These are phyloP conservation scores for Hortiboletus campestris DNA, from an alignment of 768 basidiomycete genomes.

Conservation along the genomic window DNA sequence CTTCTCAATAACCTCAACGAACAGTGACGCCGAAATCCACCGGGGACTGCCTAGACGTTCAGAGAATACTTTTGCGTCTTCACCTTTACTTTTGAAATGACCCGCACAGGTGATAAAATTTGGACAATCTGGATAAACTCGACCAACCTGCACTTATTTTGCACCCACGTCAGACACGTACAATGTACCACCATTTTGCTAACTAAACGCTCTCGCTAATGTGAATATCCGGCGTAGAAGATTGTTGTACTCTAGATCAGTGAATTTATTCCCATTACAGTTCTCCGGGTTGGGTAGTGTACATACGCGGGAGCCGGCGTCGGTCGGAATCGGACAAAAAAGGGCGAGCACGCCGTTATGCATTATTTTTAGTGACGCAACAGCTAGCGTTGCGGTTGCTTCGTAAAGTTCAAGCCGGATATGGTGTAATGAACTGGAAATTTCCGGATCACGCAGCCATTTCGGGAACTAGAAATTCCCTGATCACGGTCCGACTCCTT, in stretches of 20 bases:
- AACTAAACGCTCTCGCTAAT: constrained; percentile 33
- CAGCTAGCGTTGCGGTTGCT: too few species aligned
- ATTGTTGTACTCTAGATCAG: constrained; percentile 34
- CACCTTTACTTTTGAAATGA: constrained; percentile 16
- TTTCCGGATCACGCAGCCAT: too few species aligned
- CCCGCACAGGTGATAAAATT: constrained; percentile 21
- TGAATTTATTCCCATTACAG: constrained; percentile 13
- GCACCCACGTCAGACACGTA: constrained; percentile 23
- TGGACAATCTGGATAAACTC: constrained; percentile 33
- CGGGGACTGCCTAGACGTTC: background rate
- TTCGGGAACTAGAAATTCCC: too few species aligned
- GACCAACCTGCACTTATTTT: constrained; percentile 29
- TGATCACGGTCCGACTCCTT: too few species aligned
- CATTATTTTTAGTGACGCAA: too few species aligned
- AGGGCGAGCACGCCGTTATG: too few species aligned
- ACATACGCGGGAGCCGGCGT: background rate
- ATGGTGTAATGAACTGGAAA: too few species aligned
- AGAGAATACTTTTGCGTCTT: constrained; percentile 6
- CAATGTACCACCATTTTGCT: constrained; percentile 31
- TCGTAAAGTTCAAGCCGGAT: too few species aligned
- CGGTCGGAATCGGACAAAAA: too few species aligned
- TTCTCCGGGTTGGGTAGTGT: background rate
- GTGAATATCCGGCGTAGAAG: constrained; percentile 32
- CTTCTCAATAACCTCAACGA: constrained; percentile 86
- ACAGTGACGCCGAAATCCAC: constrained; percentile 34